Base-by-base conservation (phyloP, 768 basidiomycete genomes). In the Austroboletus festivus region DNA sequence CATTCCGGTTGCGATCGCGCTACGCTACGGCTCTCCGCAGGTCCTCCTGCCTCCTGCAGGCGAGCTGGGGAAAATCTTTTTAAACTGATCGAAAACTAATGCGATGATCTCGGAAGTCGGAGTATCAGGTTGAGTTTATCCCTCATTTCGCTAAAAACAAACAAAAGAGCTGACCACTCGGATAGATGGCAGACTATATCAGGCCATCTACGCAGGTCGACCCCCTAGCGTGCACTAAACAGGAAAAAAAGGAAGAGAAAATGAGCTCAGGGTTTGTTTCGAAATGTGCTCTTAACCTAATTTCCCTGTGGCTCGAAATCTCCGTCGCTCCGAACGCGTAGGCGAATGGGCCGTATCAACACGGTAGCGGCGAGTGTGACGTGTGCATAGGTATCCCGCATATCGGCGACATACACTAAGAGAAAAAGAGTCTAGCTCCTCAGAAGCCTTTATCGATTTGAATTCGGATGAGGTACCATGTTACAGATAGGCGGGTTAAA, bases 91-190 rank as follows among this genome's bases (percentile, higher is more conserved):
- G 35, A 37, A n/a, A 37, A 37, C 16, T 6, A 37, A 37, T 11
- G 45, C 42, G 47, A 44, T 44, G 35, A 13, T 31, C 31, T 19
- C 37, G 19, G 11, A 20, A 21, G 30, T 48, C 41, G 48, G 18
- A 16, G 13, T 9, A 31, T 34, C 51, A 53, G 54, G 15, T 3
- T 53, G 60, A 61, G 60, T 24, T 26, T 50, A 8, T 41, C 51
- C 24, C 61, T 47, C 61, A 60, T 47, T 47, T 53, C 53, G 60
- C 60, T 55, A 61, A 9, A 34, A 26, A 23, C 5, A 3, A 24
- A 15, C 15, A 23, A 37, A 35, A 24, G 24, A 15, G 54, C 24
- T 20, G 20, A 30, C 24, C 19, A 15, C 15, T 42, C 49, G 55
- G 45, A 46, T 47, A 45, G 9, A 21, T 11, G 35, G 16, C 20